Evolutionary conservation across 1,284 basidiomycete species (phyloP).

Genomic region (Leucoagaricus sp.): DNA sequence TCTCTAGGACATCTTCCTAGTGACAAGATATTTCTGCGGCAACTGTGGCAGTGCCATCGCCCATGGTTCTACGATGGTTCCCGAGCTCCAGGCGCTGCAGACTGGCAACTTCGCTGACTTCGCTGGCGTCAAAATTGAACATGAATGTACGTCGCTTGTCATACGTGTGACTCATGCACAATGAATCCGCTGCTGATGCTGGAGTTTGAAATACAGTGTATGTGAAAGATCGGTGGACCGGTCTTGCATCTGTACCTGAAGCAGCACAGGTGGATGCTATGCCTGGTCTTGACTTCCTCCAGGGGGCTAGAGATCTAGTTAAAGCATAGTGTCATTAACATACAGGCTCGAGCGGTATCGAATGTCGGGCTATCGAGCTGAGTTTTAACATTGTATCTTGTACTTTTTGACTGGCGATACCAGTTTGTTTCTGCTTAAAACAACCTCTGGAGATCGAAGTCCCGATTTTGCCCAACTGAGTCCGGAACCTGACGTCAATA

Average conservation of each 20-base stretch:
- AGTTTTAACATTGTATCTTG: too few species aligned
- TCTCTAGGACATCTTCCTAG: conserved; percentile 16
- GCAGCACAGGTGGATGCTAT: conserved; percentile 28
- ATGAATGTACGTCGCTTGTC: conserved; percentile 27
- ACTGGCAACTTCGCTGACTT: conserved; percentile 35
- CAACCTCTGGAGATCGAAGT: too few species aligned
- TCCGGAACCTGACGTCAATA: too few species aligned
- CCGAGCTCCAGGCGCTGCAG: conserved; percentile 33
- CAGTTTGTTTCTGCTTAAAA: too few species aligned
- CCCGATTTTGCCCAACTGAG: too few species aligned
- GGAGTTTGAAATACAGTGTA: conserved; percentile 24
- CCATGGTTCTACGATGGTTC: conserved; percentile 30
- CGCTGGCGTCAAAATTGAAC: conserved; percentile 25
- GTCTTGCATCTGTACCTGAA: conserved; percentile 23
- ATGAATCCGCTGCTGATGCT: not conserved
- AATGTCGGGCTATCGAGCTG: too few species aligned
- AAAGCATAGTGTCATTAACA: not conserved
- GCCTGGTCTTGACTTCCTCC: not conserved
- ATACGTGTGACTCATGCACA: too few species aligned
- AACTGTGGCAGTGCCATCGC: conserved; percentile 36
- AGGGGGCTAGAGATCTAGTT: not conserved
- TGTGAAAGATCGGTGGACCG: conserved; percentile 35
- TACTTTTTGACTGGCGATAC: too few species aligned
- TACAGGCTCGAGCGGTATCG: too few species aligned
- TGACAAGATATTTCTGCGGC: conserved; percentile 34